Evolutionary conservation across 2,329 filamentous ascomycete genomes (phyloP).

Genomic region (Colletotrichum abscissum): DNA sequence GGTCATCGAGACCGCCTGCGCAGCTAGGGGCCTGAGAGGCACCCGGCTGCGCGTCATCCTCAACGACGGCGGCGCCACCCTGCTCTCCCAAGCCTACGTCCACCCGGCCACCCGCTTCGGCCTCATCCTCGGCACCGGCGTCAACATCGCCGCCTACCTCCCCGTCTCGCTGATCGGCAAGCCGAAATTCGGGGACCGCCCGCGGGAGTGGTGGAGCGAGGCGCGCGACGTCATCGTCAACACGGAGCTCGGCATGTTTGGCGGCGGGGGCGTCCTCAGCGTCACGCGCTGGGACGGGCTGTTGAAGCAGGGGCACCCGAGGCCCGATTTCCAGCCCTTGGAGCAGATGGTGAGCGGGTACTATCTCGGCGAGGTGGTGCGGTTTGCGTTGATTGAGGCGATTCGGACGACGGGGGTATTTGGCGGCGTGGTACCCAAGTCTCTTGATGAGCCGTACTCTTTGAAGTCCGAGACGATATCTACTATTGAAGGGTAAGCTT

Average conservation of each 20-base stretch:
- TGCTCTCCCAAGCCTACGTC: conserved; percentile 72
- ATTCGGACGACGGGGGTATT: conserved; percentile 65
- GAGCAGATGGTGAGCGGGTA: conserved; percentile 73
- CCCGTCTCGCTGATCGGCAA: conserved; percentile 66
- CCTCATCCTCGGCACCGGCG: conserved; percentile 74
- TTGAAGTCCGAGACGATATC: conserved; percentile 72
- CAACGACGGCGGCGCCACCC: conserved; percentile 75
- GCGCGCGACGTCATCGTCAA: conserved; percentile 75
- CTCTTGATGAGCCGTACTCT: conserved; percentile 63
- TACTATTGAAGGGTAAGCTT: conserved; percentile 62
- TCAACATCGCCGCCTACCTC: conserved; percentile 74
- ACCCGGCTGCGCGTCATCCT: conserved; percentile 70
- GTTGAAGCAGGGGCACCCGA: conserved; percentile 63
- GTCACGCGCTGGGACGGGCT: conserved; percentile 70
- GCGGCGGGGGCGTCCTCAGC: conserved; percentile 68
- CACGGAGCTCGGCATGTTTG: conserved; percentile 76
- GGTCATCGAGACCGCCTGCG: conserved; percentile 67
- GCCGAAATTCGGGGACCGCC: conserved; percentile 67
- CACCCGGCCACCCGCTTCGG: conserved; percentile 70
- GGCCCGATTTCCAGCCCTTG: conserved; percentile 70
- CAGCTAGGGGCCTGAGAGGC: conserved; percentile 56
- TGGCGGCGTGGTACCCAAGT: conserved; percentile 66
- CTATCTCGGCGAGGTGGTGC: conserved; percentile 74
- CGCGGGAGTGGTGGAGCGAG: conserved; percentile 65
- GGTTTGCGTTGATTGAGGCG: conserved; percentile 68